These are phyloP conservation scores for Coniferiporia sulphurascens DNA, from an alignment of 1,284 basidiomycete species.

Conservation along the genomic window DNA sequence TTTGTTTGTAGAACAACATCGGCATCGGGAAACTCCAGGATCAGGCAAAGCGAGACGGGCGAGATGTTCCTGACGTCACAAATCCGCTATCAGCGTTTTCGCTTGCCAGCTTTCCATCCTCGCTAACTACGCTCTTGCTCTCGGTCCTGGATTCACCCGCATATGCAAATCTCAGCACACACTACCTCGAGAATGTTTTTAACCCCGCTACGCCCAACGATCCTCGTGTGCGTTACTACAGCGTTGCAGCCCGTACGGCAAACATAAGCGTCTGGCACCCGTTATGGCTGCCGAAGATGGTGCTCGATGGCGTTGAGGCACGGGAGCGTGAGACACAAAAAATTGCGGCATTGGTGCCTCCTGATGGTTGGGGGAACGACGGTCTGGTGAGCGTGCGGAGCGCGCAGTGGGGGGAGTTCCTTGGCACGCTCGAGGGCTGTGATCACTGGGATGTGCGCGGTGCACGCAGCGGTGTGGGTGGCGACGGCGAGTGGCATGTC, in stretches of 20 bases:
- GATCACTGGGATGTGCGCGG: constrained; percentile 98
- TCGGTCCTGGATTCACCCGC: constrained; percentile 94
- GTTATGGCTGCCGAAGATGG: constrained; percentile 93
- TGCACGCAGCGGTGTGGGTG: constrained; percentile 43
- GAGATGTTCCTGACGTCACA: constrained; percentile 23
- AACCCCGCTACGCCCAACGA: constrained; percentile 90
- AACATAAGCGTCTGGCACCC: constrained; percentile 87
- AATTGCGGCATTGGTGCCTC: constrained; percentile 24
- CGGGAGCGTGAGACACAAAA: constrained; percentile 38
- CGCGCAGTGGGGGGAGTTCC: constrained; percentile 90
- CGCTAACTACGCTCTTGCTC: constrained; percentile 86
- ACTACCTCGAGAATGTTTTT: constrained; percentile 82
- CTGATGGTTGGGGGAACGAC: constrained; percentile 77
- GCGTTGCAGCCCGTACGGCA: constrained; percentile 75
- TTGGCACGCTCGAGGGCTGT: constrained; percentile 85
- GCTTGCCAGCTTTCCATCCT: constrained; percentile 63
- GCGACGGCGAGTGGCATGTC: constrained; percentile 48
- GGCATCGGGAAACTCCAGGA: constrained; percentile 67
- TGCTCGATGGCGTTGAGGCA: constrained; percentile 79
- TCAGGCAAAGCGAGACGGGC: constrained; percentile 12
- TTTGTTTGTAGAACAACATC: constrained; percentile 70
- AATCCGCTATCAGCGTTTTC: constrained; percentile 28
- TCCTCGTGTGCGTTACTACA: constrained; percentile 86
- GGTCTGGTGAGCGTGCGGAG: constrained; percentile 88
- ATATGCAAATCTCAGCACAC: constrained; percentile 90